Evolutionary conservation across 2,329 filamentous ascomycete genomes (phyloP), one percentile per base, ranked within the genome.

Genomic region (Xylariaceae sp.): DNA sequence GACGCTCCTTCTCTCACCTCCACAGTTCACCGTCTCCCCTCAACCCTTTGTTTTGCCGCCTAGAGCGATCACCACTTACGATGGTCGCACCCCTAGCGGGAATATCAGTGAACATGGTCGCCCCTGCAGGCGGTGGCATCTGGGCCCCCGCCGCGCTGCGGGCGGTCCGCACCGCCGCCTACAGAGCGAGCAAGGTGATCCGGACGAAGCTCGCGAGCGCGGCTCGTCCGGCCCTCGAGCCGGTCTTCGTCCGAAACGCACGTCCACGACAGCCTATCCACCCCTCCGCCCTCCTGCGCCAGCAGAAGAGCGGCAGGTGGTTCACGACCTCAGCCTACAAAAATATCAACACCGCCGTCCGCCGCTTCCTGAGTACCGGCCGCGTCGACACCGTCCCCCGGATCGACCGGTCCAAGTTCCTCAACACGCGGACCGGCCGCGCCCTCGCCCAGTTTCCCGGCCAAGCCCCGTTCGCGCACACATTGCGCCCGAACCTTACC

Each of bases 401-500:
- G 32, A 69, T 79, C 67, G 77, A 80, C 69, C 79, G 81, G 59
- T 75, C 74, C 60, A 79, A 77, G 64, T 77, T 82, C 60, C 76
- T 81, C 7, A 71, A 72, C 20, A 82, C 81, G 18, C 76, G 73
- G 57, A 81, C 77, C 14, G 77, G 80, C 16, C 78, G 78, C 43
- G 78, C 77, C 43, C 74, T 85, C 53, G 81, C 79, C 29, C 83
- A 86, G 59, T 82, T 89, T 56, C 86, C 90, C 16, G 86, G 87
- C 23, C 86, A 90, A 48, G 87, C 92, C 26, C 93, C 93, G 0
- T 98, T 98, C 72, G 89, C 92, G 3, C 91, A 87, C 48, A 89
- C 93, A 1, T 84, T 99, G 37, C 89, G 95, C 37, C 95, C 95
- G 2, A 98, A 96, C 70, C 78, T 98, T 62, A 97, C 93, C 0